Conservation (phyloP, 2,329 filamentous ascomycete genomes). For the Epichloe bromicola region DNA sequence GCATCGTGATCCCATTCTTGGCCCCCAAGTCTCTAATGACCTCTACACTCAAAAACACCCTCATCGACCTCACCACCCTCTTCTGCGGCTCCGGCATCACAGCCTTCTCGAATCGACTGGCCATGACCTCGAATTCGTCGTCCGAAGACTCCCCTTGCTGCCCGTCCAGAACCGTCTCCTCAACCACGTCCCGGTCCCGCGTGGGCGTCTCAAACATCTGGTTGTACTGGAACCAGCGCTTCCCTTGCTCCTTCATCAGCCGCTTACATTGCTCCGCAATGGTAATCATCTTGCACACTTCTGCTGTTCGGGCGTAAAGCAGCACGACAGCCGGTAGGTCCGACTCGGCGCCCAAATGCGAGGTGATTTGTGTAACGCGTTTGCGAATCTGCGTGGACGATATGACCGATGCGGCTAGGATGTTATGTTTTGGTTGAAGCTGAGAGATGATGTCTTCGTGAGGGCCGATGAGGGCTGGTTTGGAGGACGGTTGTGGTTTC, state of each 20-base stretch:
- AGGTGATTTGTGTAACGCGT: slow-evolving; percentile 32
- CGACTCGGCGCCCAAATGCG: slow-evolving; percentile 25
- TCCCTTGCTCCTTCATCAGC: slow-evolving; percentile 33
- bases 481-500: slow-evolving; percentile 5
- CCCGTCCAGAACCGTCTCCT: slow-evolving; percentile 28
- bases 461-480: slow-evolving; percentile 19
- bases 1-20: slow-evolving; percentile 32
- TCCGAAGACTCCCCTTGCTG: slow-evolving; percentile 18
- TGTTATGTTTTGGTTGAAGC: slow-evolving; percentile 32
- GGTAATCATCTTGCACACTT: slow-evolving; percentile 53
- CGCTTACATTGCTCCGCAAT: slow-evolving; percentile 54
- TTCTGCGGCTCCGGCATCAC: slow-evolving; percentile 32
- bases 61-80: slow-evolving; percentile 40
- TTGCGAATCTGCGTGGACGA: slow-evolving; percentile 47
- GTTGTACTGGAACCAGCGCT: slow-evolving; percentile 44
- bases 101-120: slow-evolving; percentile 42
- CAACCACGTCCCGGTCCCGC: slow-evolving; percentile 21
- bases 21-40: slow-evolving; percentile 42
- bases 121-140: slow-evolving; percentile 44
- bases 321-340: slow-evolving; percentile 25
- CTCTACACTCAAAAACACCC: slow-evolving; percentile 42
- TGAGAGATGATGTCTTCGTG: slow-evolving; percentile 30
- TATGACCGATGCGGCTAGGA: slow-evolving; percentile 41
- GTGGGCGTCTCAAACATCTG: slow-evolving; percentile 36
- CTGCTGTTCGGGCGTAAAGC: slow-evolving; percentile 35